These are phyloP conservation scores for Coemansia sp. DNA, from an alignment of 192 early-diverging fungal species.

Conservation along the genomic window DNA sequence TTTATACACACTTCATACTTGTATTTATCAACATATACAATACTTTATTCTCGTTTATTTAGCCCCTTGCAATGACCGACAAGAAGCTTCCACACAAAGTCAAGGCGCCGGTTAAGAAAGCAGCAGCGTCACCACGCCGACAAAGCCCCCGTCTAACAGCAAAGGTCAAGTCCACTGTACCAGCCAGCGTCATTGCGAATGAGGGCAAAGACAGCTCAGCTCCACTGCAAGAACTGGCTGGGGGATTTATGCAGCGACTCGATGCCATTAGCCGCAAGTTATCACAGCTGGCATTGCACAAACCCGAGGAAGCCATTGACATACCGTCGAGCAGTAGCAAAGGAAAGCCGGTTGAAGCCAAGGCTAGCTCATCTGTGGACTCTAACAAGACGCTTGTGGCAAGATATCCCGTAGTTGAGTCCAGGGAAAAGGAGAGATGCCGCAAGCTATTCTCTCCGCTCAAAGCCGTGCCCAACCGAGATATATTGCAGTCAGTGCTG, in stretches of 20 bases:
- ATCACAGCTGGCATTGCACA: conserved; percentile 17
- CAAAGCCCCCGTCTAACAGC: conserved; percentile 21
- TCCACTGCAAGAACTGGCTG: conserved; percentile 1
- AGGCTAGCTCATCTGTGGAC: conserved; percentile 4
- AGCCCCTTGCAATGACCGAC: conserved; percentile 1
- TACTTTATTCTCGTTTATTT: neutral
- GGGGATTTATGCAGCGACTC: conserved; percentile 14
- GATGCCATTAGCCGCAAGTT: conserved; percentile 21
- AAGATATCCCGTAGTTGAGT: neutral
- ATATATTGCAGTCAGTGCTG: conserved; percentile 8
- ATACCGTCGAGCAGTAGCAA: neutral
- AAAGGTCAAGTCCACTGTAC: conserved; percentile 11
- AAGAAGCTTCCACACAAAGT: neutral
- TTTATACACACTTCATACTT: neutral
- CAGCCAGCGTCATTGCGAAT: neutral
- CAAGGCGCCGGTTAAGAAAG: conserved; percentile 8
- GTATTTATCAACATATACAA: neutral
- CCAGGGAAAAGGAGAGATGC: conserved; percentile 29
- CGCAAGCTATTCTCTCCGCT: conserved; percentile 18
- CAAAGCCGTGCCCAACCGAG: conserved; percentile 6
- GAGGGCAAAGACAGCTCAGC: neutral
- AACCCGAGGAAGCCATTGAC: neutral
- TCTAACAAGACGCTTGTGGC: conserved; percentile 17
- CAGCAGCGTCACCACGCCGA: conserved; percentile 11
- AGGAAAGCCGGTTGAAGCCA: too few relatives aligned